phyloP scores from a whole-genome alignment of 2,329 filamentous ascomycete genomes.

The Pochonia chlamydosporia region DNA sequence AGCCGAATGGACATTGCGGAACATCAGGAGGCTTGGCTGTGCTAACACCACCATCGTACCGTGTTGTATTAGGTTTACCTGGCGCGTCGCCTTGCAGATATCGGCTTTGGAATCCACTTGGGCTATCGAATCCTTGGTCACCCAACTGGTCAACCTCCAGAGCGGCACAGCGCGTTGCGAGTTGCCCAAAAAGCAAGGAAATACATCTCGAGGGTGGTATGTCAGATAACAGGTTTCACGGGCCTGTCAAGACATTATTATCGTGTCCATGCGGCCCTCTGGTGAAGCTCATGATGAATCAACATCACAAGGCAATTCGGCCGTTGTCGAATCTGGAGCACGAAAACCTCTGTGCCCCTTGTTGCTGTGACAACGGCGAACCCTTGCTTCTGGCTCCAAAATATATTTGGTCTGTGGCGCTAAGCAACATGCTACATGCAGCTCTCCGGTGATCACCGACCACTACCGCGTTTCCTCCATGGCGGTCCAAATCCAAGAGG shows the following conservation, averaged over 20 bases:
- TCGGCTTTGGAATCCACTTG: not conserved
- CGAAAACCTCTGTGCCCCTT: not conserved
- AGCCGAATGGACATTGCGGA: not conserved
- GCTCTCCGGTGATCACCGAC: not conserved
- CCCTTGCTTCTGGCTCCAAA: not conserved
- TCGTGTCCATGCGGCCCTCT: no score
- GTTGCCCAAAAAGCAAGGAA: no score
- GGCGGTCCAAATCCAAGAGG: no score
- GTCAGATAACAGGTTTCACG: no score
- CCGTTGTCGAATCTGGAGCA: no score
- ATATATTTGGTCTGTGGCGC: not conserved
- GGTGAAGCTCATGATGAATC: no score
- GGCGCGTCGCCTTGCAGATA: not conserved
- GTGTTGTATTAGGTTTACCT: not conserved
- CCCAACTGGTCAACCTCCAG: not conserved
- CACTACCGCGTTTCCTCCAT: not conserved
- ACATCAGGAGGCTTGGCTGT: not conserved
- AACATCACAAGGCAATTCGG: no score
- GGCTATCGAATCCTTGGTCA: not conserved
- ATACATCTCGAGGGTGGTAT: no score
- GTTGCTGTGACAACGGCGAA: not conserved
- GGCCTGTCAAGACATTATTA: no score
- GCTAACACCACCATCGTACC: not conserved
- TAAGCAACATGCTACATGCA: not conserved
- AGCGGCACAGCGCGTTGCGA: no score